Evolutionary conservation across 805 yeast genomes (phyloP), one percentile per base, ranked within the genome.

Genomic region (Lachancea nothofagi): DNA sequence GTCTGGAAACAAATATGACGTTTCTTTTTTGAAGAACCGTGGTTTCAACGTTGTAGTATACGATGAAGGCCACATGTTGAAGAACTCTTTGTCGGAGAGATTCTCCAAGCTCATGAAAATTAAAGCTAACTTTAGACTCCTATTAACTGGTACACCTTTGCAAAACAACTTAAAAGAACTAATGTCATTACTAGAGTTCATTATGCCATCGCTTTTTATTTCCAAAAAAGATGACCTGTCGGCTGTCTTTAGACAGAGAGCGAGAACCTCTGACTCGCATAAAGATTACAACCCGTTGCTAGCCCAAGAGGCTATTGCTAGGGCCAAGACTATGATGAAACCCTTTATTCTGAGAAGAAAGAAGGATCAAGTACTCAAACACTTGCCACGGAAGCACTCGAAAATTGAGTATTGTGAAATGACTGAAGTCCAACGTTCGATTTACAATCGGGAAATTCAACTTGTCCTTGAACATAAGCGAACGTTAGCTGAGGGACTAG

Each of bases 41-140:
- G 71, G 75, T 17, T 93, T 93, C 62, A 87, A 93, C 59, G 85
- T 83, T 49, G 78, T 95, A 45, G 90, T 93, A 1, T 93, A 86
- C 57, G 99, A 93, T 62, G 99, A 93, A 68, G 99, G 99, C 2
- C 99, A 93, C 62, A 80, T 93, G 85, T 70, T 93, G 50, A 93
- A 93, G 59, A 93, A 93, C 61, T 83, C 95, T 2, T 70, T 74
- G 44, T 77, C 93, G 22, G 97, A 90, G 53, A 72, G 99, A 50
- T 93, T 90, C 59, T 71, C 67, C 44, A 90, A 88, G 62, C 70
- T 93, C 45, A 89, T 90, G 95, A 77, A 77, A 53, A 67, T 93
- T 38, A 74, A 72, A 43, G 96, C 93, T 1, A 72, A 75, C n/a
- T 93, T 90, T 65, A 72, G 98, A 51, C 66, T 93, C 23, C 64